Evolutionary conservation across 768 basidiomycete genomes (phyloP).

Genomic region (Leucosporidium yakuticum): DNA sequence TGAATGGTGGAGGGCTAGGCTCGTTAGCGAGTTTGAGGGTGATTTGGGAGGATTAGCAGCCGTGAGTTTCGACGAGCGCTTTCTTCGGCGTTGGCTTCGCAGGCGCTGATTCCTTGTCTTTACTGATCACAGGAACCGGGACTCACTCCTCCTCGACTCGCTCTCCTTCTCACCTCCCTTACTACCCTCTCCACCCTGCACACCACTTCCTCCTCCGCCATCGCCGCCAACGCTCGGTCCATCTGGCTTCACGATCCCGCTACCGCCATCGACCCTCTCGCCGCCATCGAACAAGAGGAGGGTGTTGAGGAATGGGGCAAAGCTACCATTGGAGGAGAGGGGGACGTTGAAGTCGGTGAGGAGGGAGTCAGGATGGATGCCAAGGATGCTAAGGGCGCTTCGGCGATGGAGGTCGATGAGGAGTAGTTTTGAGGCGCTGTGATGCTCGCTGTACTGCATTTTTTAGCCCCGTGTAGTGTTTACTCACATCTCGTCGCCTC

Average conservation of each 20-base stretch:
- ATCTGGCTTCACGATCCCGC: constrained; percentile 31
- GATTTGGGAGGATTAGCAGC: constrained; percentile 31
- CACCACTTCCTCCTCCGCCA: constrained; percentile 22
- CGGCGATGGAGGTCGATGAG: constrained; percentile 32
- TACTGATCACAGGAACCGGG: constrained; percentile 21
- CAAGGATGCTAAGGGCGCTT: constrained; percentile 14
- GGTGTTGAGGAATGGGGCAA: constrained; percentile 22
- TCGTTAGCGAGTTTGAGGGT: constrained; percentile 31
- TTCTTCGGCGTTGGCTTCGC: background rate
- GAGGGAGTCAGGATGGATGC: constrained; percentile 32
- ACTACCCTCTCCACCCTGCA: constrained; percentile 33
- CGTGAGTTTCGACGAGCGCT: constrained; percentile 5
- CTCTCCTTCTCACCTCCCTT: constrained; percentile 31
- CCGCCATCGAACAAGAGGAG: constrained; percentile 14
- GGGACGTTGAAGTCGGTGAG: constrained; percentile 32
- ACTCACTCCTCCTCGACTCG: constrained; percentile 26
- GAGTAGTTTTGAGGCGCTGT: background rate
- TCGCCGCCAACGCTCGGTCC: constrained; percentile 13
- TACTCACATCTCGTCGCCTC: background rate
- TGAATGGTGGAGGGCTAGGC: constrained; percentile 32
- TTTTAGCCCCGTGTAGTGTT: no score
- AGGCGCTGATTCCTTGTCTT: no score
- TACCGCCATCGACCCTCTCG: constrained; percentile 30
- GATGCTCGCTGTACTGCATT: background rate
- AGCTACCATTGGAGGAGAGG: constrained; percentile 26